Conservation (phyloP, 352 stramenopile species). For the Phytophthora melonis region DNA sequence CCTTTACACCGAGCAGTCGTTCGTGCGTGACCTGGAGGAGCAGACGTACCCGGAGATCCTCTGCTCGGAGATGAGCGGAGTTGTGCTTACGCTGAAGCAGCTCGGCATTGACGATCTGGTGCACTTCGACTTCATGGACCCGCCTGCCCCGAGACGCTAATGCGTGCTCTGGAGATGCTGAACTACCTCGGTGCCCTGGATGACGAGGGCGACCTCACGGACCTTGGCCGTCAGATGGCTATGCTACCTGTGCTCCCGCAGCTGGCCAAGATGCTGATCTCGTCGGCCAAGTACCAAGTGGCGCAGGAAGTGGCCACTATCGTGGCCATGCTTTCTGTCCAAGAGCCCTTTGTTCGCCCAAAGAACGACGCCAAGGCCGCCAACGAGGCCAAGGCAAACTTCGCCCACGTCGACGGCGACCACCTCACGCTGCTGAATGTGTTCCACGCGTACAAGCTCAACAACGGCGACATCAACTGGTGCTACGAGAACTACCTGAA, state of each 20-base stretch:
- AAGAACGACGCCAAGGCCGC: slow-evolving; percentile 97
- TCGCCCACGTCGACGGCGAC: slow-evolving; percentile 96
- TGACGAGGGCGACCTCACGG: slow-evolving; percentile 97
- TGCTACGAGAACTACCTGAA: slow-evolving; percentile 99
- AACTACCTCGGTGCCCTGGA: slow-evolving; percentile 98
- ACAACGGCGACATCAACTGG: slow-evolving; percentile 93
- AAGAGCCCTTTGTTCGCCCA: slow-evolving; percentile 94
- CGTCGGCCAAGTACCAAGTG: slow-evolving; percentile 95
- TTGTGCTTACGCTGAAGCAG: slow-evolving; percentile 98
- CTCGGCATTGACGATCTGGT: slow-evolving; percentile 99
- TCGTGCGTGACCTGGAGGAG: slow-evolving; percentile 97
- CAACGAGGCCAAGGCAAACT: slow-evolving; percentile 97
- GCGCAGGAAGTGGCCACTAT: slow-evolving; percentile 98
- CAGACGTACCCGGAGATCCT: slow-evolving; percentile 99
- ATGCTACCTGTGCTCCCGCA: slow-evolving; percentile 98
- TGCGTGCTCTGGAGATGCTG: slow-evolving; percentile 98
- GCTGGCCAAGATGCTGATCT: slow-evolving; percentile 98
- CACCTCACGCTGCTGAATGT: slow-evolving; percentile 99
- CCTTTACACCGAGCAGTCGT: slow-evolving; percentile 98
- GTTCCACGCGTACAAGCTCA: slow-evolving; percentile 98
- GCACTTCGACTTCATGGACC: slow-evolving; percentile 99
- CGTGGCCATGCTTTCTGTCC: slow-evolving; percentile 97
- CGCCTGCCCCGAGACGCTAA: slow-evolving; percentile 98
- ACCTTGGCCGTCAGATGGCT: slow-evolving; percentile 93
- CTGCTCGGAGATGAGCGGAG: slow-evolving; percentile 95